Base-by-base conservation (phyloP, 2,329 filamentous ascomycete species). In the Calonectria naviculata region DNA sequence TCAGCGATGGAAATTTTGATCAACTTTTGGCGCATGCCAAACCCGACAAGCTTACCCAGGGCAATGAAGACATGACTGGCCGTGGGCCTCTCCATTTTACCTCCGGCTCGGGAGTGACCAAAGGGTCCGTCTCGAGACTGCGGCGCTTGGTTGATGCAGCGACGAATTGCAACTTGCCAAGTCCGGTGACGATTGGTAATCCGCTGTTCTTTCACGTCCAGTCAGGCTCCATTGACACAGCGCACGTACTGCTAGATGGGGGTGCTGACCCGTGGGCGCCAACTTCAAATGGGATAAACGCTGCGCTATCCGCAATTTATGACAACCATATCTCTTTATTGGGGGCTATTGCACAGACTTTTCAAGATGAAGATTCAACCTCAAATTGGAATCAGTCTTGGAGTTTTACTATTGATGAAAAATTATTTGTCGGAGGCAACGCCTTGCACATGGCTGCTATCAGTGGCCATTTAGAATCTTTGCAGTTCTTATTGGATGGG, bases 261-360 rank as follows among this genome's bases (percentile, higher is more conserved):
- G 65, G 61, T 26, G 69, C 69, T 29, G 58, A 71, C 21, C 69
- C 69, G 21, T 71, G 65, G 65, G 13, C 44, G 6, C 7, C 28
- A 5, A 36, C 8, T 1, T 2, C 12, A 0, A 5, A 28, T n/a
- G 10, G 8, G 6, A 47, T 52, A 3, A 64, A 71, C 24, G 65
- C 64, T 7, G 3, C 44, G 3, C 9, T 66, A 8, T 15, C 15
- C 15, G 41, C 58, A 24, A 21, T 61, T 17, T 0, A 9, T 0
- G 1, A 1, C 12, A 21, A 9, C 17, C 5, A 13, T 1, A 1
- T 4, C 4, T 44, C 47, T 15, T 15, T 68, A 1, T 28, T 71
- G 4, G 7, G 1, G 0, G 67, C 19, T 15, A 64, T 68, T 7
- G 15, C 13, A 0, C 15, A 24, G 6, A 9, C 3, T 3, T 2